phyloP scores from a whole-genome alignment of 108 stramenopile species.

The Cyclotella baltica region DNA sequence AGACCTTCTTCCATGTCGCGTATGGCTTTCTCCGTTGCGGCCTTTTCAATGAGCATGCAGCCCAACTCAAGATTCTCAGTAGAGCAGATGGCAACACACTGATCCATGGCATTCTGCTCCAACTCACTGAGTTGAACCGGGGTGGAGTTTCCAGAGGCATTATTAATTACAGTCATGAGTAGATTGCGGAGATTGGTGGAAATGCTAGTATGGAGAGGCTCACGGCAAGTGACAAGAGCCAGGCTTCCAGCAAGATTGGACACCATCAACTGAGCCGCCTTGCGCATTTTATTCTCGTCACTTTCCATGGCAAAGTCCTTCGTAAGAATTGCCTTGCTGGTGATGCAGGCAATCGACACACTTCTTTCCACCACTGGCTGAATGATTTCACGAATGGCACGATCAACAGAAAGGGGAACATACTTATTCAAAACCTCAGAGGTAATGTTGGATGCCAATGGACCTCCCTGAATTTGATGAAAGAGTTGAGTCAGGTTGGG shows the following conservation, averaged over 20 bases:
- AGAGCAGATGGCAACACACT: slow-evolving; percentile 93
- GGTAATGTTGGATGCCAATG: slow-evolving; percentile 61
- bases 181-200: slow-evolving; percentile 95
- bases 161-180: slow-evolving; percentile 56
- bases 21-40: slow-evolving; percentile 98
- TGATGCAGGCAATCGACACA: slow-evolving; percentile 98
- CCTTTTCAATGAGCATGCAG: slow-evolving; percentile 98
- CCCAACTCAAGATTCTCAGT: slow-evolving; percentile 98
- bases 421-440: slow-evolving; percentile 82
- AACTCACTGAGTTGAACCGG: slow-evolving; percentile 68
- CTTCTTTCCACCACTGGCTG: slow-evolving; percentile 98
- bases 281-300: slow-evolving; percentile 94
- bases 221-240: slow-evolving; percentile 97
- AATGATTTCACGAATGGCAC: slow-evolving; percentile 98
- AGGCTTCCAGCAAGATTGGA: slow-evolving; percentile 97
- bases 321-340: slow-evolving; percentile 96
- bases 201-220: slow-evolving; percentile 94
- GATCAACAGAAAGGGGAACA: slow-evolving; percentile 95
- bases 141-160: slow-evolving; percentile 21
- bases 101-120: slow-evolving; percentile 86
- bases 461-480: slow-evolving; percentile 68
- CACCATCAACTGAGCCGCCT: slow-evolving; percentile 98
- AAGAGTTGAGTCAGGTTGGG: slow-evolving; percentile 87
- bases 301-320: slow-evolving; percentile 99
- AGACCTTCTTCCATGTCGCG: slow-evolving; percentile 95